Conservation (phyloP, 257 asterid genomes). For the Fraxinus pennsylvanica region DNA sequence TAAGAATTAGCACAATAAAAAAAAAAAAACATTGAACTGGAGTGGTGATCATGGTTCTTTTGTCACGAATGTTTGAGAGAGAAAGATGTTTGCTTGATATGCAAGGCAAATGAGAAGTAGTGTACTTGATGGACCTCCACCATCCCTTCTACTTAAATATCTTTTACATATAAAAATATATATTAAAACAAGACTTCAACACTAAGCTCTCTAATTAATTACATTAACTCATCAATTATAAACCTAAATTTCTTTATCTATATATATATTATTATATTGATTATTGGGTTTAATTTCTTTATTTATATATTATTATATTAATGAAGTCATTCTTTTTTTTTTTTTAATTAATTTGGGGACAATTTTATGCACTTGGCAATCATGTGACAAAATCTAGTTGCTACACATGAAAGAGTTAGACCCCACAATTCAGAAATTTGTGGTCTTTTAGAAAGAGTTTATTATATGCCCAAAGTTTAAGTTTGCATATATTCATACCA, state of each 20-base stretch:
- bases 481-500: constrained; percentile 4
- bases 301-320: neutral
- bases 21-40: neutral
- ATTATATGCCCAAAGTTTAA: constrained; percentile 23
- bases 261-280: neutral
- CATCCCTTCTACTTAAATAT: constrained; percentile 18
- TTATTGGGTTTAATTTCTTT: neutral
- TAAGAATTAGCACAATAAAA: neutral
- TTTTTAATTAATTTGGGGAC: neutral
- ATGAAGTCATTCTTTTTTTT: neutral
- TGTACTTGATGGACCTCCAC: constrained; percentile 79
- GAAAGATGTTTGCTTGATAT: constrained; percentile 66
- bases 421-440: constrained; percentile 30
- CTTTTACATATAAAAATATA: neutral
- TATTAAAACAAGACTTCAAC: constrained; percentile 34
- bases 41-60: neutral
- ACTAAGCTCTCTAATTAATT: constrained; percentile 32
- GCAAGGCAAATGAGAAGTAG: constrained; percentile 73
- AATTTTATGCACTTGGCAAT: constrained; percentile 15
- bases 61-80: too few relatives aligned
- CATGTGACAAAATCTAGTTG: constrained; percentile 22
- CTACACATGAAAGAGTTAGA: constrained; percentile 22
- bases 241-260: neutral
- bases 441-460: constrained; percentile 34
- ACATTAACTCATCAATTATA: constrained; percentile 12